Percentiles rank a stretch among this genome's conserved stretches.
Evolutionary conservation across 1,284 basidiomycete genomes (phyloP).

Genomic region (Malassezia psittaci): DNA sequence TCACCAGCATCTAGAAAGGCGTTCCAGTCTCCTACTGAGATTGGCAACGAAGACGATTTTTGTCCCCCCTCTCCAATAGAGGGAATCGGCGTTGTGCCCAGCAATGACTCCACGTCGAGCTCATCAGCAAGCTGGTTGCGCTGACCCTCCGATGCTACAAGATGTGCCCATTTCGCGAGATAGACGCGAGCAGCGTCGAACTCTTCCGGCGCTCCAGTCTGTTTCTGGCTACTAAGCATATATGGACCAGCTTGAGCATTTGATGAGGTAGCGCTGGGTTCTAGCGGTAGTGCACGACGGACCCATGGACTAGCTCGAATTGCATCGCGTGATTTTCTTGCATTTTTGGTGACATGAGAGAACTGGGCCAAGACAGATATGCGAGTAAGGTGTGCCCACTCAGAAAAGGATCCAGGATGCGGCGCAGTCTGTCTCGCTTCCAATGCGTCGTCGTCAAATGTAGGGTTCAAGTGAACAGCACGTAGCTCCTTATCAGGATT

Average conservation of each 20-base stretch:
- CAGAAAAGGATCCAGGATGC: slow-evolving; percentile 24
- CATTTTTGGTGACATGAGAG: slow-evolving; percentile 38
- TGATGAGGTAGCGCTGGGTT: slow-evolving; percentile 27
- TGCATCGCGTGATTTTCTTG: slow-evolving; percentile 31
- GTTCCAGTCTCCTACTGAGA: slow-evolving; percentile 19
- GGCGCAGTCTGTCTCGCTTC: background rate
- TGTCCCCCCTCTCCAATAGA: background rate
- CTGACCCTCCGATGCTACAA: slow-evolving; percentile 57
- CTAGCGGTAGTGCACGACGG: slow-evolving; percentile 25
- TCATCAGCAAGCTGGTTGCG: slow-evolving; percentile 20
- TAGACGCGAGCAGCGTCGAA: slow-evolving; percentile 94
- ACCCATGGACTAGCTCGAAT: slow-evolving; percentile 33
- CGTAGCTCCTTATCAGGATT: slow-evolving; percentile 82
- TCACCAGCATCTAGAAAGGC: slow-evolving; percentile 23
- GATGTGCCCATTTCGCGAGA: slow-evolving; percentile 87
- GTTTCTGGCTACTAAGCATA: slow-evolving; percentile 16
- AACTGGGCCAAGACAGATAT: slow-evolving; percentile 38
- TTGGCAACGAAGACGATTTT: slow-evolving; percentile 13
- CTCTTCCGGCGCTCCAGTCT: slow-evolving; percentile 52
- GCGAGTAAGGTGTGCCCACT: slow-evolving; percentile 37
- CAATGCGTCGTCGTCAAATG: slow-evolving; percentile 47
- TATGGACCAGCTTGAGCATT: slow-evolving; percentile 41
- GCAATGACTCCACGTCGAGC: slow-evolving; percentile 6
- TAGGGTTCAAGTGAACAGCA: slow-evolving; percentile 59
- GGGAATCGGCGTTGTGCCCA: slow-evolving; percentile 9